These are phyloP conservation scores for Aspergillus ellipticus DNA, from an alignment of 495 filamentous ascomycete species.

Conservation along the genomic window DNA sequence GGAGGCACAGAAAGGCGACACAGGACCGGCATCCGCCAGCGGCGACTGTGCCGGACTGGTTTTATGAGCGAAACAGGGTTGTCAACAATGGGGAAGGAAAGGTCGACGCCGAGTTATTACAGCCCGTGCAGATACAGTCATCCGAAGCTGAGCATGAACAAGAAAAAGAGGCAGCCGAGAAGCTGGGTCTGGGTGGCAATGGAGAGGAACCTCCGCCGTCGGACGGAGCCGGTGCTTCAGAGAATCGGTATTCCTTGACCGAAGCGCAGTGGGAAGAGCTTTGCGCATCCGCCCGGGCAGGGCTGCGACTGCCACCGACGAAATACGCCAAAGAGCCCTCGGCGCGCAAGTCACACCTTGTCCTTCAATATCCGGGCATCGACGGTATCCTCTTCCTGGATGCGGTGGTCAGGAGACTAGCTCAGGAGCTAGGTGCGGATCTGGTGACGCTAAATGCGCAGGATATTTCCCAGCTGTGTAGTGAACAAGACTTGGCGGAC, in stretches of 20 bases:
- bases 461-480: conserved; percentile 75
- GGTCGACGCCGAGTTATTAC: conserved; percentile 10
- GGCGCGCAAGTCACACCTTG: conserved; percentile 58
- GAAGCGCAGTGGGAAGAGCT: conserved; percentile 40
- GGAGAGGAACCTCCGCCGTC: conserved; percentile 20
- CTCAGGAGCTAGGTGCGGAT: conserved; percentile 63
- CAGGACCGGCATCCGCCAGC: conserved; percentile 17
- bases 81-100: conserved; percentile 13
- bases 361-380: conserved; percentile 61
- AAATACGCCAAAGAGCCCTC: conserved; percentile 47
- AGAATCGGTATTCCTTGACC: conserved; percentile 35
- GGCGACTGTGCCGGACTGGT: conserved; percentile 38
- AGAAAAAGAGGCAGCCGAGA: conserved; percentile 9
- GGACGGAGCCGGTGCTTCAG: conserved; percentile 6
- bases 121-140: conserved; percentile 27
- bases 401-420: conserved; percentile 54
- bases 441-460: conserved; percentile 73
- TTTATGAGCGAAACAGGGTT: conserved; percentile 34
- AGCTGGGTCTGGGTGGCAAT: conserved; percentile 20
- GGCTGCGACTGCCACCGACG: conserved; percentile 34
- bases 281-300: conserved; percentile 37
- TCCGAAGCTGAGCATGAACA: conserved; percentile 12
- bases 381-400: conserved; percentile 57
- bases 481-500: conserved; percentile 59
- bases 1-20: conserved; percentile 30